Evolutionary conservation across 495 filamentous ascomycete genomes (phyloP), one percentile per base, ranked within the genome.

Genomic region (Saxophila tyrrhenica): DNA sequence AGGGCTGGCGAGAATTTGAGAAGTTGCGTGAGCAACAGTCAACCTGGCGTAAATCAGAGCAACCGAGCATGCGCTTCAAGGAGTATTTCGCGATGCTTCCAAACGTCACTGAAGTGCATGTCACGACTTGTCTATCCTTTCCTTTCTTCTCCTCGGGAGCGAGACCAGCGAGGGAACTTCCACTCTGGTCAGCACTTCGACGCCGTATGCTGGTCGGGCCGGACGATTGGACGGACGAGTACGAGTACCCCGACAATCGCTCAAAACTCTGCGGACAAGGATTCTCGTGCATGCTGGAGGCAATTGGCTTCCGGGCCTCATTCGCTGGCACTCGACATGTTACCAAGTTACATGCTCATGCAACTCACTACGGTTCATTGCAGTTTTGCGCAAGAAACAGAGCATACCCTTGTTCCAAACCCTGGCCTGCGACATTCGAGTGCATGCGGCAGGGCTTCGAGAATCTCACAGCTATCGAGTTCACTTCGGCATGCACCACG

Each of bases 191-290:
- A 9, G 25, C 7, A n/a, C 24, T 54, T 5, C 51, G 51, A 1
- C 11, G 11, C n/a, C 13, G 39, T 13, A 47, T 39, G n/a, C 42
- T 29, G 5, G 51, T 47, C 2, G 25, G 51, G 15, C 51, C 51
- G 22, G 39, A 54, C 19, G 51, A 54, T 3, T 54, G 39, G 41
- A 46, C 29, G 22, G 20, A 43, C 50, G 25, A 22, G 10, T n/a
- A n/a, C n/a, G n/a, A 21, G n/a, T 10, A 22, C 32, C 21, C n/a
- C 16, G 35, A 16, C 35, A 8, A 39, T 39, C 8, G 35, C 8
- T 8, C 9, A 39, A 39, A 8, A 8, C 8, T 39, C 16, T n/a
- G 7, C 17, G 52, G 44, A 19, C 23, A 21, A 48, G 24, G n/a
- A 2, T 2, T 20, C 32, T 16, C 38, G 3, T 47, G 42, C 20